Conservation (phyloP, 345 rosid species). For the Euphorbia lathyris region DNA sequence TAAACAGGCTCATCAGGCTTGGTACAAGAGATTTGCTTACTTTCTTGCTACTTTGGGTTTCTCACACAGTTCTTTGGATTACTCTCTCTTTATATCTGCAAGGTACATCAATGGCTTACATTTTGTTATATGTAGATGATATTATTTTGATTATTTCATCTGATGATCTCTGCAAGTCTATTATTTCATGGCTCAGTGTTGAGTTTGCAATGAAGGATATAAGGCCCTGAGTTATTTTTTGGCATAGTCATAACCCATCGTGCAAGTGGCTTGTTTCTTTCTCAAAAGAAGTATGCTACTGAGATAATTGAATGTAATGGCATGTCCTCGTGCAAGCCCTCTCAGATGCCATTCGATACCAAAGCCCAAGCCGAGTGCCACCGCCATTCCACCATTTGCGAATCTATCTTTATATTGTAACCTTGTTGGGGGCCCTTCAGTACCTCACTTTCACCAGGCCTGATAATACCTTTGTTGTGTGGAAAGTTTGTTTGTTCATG, state of each 20-base stretch:
- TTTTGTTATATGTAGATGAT: not conserved
- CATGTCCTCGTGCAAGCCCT: not conserved
- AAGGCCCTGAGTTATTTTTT: not conserved
- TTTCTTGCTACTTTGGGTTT: not conserved
- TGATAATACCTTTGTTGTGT: not conserved
- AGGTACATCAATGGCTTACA: not conserved
- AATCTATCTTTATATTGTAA: not conserved
- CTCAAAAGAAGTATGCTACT: constrained; percentile 1
- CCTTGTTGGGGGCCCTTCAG: constrained; percentile 3
- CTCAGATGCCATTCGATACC: not conserved
- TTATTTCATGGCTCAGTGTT: not conserved
- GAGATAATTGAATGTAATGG: constrained; percentile 4
- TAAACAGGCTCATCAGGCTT: not conserved
- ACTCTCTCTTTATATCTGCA: not conserved
- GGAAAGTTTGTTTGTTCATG: not conserved
- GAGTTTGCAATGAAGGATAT: constrained; percentile 7
- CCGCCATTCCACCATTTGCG: not conserved
- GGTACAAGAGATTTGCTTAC: not conserved
- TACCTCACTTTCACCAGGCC: too few relatives aligned
- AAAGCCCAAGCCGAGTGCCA: not conserved
- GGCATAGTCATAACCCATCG: not conserved
- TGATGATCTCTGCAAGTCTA: not conserved
- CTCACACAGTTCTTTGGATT: not conserved
- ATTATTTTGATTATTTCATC: not conserved
- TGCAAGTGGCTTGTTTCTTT: not conserved